These are phyloP conservation scores for Pyrenochaeta sp. DNA, from an alignment of 2,329 filamentous ascomycete genomes.

Conservation along the genomic window DNA sequence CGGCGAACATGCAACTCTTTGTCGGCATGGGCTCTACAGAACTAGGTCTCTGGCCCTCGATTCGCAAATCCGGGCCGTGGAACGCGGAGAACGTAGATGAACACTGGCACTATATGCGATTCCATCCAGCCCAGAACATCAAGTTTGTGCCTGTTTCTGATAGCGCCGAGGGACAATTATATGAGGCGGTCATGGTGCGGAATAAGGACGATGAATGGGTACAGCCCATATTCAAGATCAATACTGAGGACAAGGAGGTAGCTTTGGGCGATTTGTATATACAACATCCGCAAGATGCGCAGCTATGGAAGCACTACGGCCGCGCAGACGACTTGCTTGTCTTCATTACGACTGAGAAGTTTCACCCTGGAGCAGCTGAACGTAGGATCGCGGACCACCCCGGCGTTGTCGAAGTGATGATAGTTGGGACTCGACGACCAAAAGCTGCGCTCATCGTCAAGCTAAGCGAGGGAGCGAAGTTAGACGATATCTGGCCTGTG, in stretches of 20 bases:
- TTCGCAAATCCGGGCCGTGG: slow-evolving; percentile 1
- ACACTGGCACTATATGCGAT: slow-evolving; percentile 14
- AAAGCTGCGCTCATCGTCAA: slow-evolving; percentile 41
- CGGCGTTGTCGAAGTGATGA: slow-evolving; percentile 39
- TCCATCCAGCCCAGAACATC: slow-evolving; percentile 23
- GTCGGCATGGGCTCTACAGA: slow-evolving; percentile 18
- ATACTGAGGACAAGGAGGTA: slow-evolving; percentile 20
- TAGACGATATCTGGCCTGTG: slow-evolving; percentile 57
- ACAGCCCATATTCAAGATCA: slow-evolving; percentile 31
- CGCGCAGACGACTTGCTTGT: slow-evolving; percentile 31
- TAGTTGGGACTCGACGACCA: slow-evolving; percentile 42
- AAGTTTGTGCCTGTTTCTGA: slow-evolving; percentile 6
- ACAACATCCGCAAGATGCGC: slow-evolving; percentile 13
- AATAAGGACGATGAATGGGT: slow-evolving; percentile 15
- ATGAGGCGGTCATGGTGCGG: slow-evolving; percentile 22
- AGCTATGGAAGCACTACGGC: slow-evolving; percentile 27
- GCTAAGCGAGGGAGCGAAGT: slow-evolving; percentile 27
- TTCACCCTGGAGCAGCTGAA: slow-evolving; percentile 31
- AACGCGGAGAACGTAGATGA: slow-evolving; percentile 1
- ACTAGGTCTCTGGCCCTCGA: slow-evolving; percentile 12
- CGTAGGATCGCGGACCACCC: slow-evolving; percentile 31
- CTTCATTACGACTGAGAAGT: slow-evolving; percentile 29
- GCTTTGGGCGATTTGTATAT: slow-evolving; percentile 26
- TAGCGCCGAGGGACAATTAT: slow-evolving; percentile 6
- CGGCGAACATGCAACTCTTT: slow-evolving; percentile 6